Evolutionary conservation across 2,329 filamentous ascomycete genomes (phyloP).

Genomic region (Dothistroma septosporum): DNA sequence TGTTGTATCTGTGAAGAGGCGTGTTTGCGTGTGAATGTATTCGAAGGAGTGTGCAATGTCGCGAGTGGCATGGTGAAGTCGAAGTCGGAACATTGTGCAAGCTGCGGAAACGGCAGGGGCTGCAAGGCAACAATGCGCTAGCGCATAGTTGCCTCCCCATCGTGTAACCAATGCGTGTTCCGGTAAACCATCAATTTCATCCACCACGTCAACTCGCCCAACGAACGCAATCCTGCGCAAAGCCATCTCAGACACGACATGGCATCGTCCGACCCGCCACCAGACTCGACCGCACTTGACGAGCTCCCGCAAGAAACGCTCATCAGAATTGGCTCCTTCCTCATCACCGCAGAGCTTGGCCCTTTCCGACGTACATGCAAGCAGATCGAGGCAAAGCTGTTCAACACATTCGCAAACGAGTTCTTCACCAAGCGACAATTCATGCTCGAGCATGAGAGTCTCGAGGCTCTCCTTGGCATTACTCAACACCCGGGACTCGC

Average conservation of each 20-base stretch:
- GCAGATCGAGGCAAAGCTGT: constrained; percentile 51
- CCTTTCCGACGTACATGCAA: constrained; percentile 52
- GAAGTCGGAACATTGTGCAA: constrained; percentile 2
- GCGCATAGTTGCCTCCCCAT: neutral
- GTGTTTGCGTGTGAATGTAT: neutral
- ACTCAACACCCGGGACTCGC: constrained; percentile 38
- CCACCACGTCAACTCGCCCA: neutral
- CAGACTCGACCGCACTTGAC: neutral
- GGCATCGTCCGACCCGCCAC: too few species aligned
- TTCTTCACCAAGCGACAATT: constrained; percentile 66
- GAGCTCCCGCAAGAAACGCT: constrained; percentile 55
- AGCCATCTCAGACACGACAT: neutral
- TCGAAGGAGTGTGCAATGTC: neutral
- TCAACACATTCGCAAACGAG: constrained; percentile 55
- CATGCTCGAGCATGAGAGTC: constrained; percentile 56
- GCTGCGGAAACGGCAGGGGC: neutral
- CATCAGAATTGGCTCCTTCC: constrained; percentile 49
- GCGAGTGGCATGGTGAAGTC: neutral
- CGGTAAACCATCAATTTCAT: neutral
- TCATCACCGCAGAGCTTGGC: constrained; percentile 55
- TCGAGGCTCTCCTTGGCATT: constrained; percentile 49
- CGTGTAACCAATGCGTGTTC: neutral
- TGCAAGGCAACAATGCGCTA: neutral
- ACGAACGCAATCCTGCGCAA: neutral
- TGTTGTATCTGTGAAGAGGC: neutral